Evolutionary conservation across 495 filamentous ascomycete genomes (phyloP), one percentile per base, ranked within the genome.

Genomic region (Letharia lupina): DNA sequence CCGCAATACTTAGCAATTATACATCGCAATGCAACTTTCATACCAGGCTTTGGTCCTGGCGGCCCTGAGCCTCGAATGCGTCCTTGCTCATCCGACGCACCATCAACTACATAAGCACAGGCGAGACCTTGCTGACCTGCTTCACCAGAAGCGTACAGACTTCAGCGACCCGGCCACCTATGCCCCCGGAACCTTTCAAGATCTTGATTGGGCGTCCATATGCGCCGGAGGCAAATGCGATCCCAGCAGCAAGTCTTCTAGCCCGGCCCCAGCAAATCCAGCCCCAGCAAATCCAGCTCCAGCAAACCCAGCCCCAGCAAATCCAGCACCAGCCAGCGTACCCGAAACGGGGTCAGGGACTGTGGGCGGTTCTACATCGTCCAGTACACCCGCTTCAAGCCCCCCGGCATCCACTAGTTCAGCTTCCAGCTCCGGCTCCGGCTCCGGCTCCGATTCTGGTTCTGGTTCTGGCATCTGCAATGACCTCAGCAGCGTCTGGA

Each of bases 31-130:
- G 64, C 64, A 54, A 33, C 16, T 65, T 3, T 54, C 64, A 52
- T 65, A 33, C 57, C 68, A 67, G 48, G 65, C 64, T 60, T 60
- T 69, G 60, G 60, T 73, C 59, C 60, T 71, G 69, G 69, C 67
- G 42, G 67, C 69, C 40, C 57, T 73, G 10, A 61, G 70, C 64
- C 71, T 73, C 23, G 67, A 66, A 41, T 64, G 62, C 52, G 69
- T 65, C 54, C n/a, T 73, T n/a, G 69, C 69, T 13, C 71, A 73
- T 56, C 71, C 71, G n/a, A 67, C 71, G 31, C 66, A 70, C 50
- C 70, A 64, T 40, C 66, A 72, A 61, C 39, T 50, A 35, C 71
- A 71, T 50, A 66, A 69, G 61, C 67, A 71, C 35, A 68, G 61
- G 62, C 64, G 64, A 31, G 60, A 56, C 57, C 47, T 62, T 23